A percentile compares a stretch with the other conserved stretches of the same genome.
These are phyloP conservation scores for Flaveria brownii DNA, from an alignment of 129 eudicot genomes.

Conservation along the genomic window DNA sequence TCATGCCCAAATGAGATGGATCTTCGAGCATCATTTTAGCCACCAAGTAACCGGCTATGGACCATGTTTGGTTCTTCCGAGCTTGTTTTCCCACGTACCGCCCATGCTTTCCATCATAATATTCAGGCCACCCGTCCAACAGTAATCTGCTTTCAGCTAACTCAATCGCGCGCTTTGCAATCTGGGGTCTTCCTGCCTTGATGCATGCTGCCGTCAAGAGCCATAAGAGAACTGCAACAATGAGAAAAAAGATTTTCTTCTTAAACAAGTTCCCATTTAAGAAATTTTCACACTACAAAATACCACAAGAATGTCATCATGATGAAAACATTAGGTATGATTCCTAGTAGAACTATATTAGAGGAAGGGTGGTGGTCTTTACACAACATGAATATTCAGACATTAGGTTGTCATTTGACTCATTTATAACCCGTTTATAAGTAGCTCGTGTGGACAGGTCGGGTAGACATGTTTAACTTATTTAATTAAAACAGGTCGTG, in stretches of 20 bases:
- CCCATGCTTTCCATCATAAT: constrained; percentile 84
- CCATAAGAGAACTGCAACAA: constrained; percentile 74
- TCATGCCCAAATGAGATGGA: constrained; percentile 95
- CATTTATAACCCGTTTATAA: no score
- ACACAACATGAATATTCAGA: no score
- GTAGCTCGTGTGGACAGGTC: no score
- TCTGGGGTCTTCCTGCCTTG: constrained; percentile 88
- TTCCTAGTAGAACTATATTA: no score
- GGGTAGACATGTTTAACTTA: no score
- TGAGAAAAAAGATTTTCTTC: neutral
- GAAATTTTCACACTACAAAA: no score
- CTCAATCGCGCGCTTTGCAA: constrained; percentile 77
- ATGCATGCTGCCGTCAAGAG: constrained; percentile 86
- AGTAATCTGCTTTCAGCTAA: constrained; percentile 68
- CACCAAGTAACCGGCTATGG: constrained; percentile 90
- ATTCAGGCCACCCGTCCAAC: constrained; percentile 92
- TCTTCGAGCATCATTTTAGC: constrained; percentile 98
- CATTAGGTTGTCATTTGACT: no score
- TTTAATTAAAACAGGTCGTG: no score
- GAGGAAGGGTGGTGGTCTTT: no score
- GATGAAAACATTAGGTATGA: no score
- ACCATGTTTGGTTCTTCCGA: constrained; percentile 93
- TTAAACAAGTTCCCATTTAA: neutral
- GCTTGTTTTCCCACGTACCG: constrained; percentile 87
- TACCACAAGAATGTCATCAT: no score